Base-by-base conservation (phyloP, 192 early-diverging fungal species). In the Coemansia sp. region DNA sequence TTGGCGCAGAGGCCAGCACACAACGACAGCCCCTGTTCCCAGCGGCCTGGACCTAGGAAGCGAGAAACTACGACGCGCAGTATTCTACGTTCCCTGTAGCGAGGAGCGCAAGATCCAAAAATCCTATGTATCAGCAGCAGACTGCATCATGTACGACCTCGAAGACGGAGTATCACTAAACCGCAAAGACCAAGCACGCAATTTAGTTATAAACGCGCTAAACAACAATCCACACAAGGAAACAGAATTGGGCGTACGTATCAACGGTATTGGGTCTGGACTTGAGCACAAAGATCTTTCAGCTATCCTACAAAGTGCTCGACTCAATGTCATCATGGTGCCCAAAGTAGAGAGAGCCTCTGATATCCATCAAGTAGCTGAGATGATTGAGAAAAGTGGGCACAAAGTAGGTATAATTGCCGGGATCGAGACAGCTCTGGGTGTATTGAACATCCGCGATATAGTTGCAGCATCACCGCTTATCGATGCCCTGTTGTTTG, bases 121-220 rank as follows among this genome's bases (percentile, higher is more conserved):
- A 33, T 94, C 94, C 8, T 75, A 90, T 7, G 73, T 79, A 5
- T 66, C 88, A 3, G 58, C 49, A 7, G 92, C 89, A 2, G 96
- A 98, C 76, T 90, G 89, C 68, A 75, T 96, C 20, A 91, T 95
- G 34, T 95, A 93, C 64, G 96, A 98, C 67, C 83, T 98, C 3
- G 96, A 98, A 65, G 96, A 98, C 75, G 89, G 93, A 18, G 96
- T 98, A 1, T 82, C 92, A 0, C 52, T 86, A 14, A 92, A 89
- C 75, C 87, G 90, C 60, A 98, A 98, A 71, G 89, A 88, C 17
- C 85, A 83, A 38, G 94, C 94, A 5, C 86, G 94, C 45, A 58
- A 84, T 38, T 79, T 89, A 68, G 88, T 95, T 0, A 85, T 87
- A 58, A 73, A 91, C 59, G 92, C 92, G 14, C 80, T 89, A 20